Base-by-base conservation (phyloP, 1,284 basidiomycete genomes). In the Peniophora sp. region DNA sequence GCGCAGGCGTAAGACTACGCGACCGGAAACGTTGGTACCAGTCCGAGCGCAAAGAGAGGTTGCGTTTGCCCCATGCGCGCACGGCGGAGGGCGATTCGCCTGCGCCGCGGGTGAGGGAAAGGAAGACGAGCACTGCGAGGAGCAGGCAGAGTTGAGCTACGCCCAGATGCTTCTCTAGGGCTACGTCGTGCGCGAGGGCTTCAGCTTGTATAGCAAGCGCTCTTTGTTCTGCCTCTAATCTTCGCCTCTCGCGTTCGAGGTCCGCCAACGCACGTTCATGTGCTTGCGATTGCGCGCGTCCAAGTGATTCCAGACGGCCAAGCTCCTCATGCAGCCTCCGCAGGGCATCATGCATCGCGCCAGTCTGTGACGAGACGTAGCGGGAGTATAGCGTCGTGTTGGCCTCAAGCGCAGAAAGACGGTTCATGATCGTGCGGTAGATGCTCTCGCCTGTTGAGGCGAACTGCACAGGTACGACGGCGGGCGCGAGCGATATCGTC, bases 391-490 rank as follows among this genome's bases (percentile, higher is more conserved):
- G 72, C 0, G 91, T 93, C 39, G 92, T 88, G 61, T 97, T 97
- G 6, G 79, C 78, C 64, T 99, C 96, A 3, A 99, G 77, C 5
- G 83, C 82, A 5, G 80, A 81, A 12, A 99, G 77, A 2, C 94
- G 85, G 57, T 97, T 96, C 81, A 94, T 94, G 60, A 99, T 99
- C 10, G 88, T 92, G 10, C 93, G 86, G 62, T 97, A 99, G 60
- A 99, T 96, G 0, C 92, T 96, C 66, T 99, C 94, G 2, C 82
- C 78, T 24, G 77, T 60, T 2, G 54, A 52, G 3, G 57, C 45
- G 3, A 54, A 50, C 2, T 60, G 57, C 18, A 64, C 55, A 18
- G 62, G 58, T 32, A 12, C 27, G 32, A 62, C 54, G 47, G 57
- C 62, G 24, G 61, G 57, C n/a, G 63, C 49, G 37, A 50, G 35